phyloP scores from a whole-genome alignment of 1,284 basidiomycete species.

The Fomes fomentarius region DNA sequence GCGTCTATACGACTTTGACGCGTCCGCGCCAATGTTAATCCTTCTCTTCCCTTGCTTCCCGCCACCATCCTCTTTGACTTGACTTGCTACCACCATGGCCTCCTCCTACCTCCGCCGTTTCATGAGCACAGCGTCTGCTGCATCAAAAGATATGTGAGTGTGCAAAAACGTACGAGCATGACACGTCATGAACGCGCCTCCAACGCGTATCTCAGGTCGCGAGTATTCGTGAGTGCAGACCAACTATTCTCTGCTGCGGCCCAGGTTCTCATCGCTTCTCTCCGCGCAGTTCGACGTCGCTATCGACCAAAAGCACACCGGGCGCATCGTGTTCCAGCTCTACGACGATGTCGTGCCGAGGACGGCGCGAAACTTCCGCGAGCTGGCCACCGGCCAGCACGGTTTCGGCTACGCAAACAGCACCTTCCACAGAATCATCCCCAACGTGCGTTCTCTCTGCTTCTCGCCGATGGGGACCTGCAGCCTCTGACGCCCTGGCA shows the following conservation, averaged over 20 bases:
- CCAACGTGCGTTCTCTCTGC: constrained; percentile 42
- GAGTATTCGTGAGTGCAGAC: constrained; percentile 51
- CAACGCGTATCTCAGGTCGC: constrained; percentile 37
- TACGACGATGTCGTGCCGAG: constrained; percentile 71
- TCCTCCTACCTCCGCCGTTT: constrained; percentile 40
- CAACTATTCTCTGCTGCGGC: neutral
- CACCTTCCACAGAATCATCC: constrained; percentile 86
- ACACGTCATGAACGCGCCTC: constrained; percentile 3
- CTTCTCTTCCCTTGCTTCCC: neutral
- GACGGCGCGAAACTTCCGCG: constrained; percentile 83
- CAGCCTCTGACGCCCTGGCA: neutral
- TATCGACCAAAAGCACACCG: constrained; percentile 69
- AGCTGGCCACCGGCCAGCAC: constrained; percentile 81
- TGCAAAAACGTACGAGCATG: neutral
- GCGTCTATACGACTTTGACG: neutral
- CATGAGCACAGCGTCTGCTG: constrained; percentile 36
- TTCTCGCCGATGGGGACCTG: neutral
- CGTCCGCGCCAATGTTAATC: neutral
- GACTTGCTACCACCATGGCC: constrained; percentile 29
- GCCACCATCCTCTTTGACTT: neutral
- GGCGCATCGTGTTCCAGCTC: constrained; percentile 77
- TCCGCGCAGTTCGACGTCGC: constrained; percentile 78
- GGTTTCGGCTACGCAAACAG: constrained; percentile 69
- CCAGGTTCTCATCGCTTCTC: constrained; percentile 14
- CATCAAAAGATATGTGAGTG: constrained; percentile 33